Percentiles rank a stretch among this genome's conserved stretches.
Conservation (phyloP, 1,284 basidiomycete genomes). For the Ustilago crameri region DNA sequence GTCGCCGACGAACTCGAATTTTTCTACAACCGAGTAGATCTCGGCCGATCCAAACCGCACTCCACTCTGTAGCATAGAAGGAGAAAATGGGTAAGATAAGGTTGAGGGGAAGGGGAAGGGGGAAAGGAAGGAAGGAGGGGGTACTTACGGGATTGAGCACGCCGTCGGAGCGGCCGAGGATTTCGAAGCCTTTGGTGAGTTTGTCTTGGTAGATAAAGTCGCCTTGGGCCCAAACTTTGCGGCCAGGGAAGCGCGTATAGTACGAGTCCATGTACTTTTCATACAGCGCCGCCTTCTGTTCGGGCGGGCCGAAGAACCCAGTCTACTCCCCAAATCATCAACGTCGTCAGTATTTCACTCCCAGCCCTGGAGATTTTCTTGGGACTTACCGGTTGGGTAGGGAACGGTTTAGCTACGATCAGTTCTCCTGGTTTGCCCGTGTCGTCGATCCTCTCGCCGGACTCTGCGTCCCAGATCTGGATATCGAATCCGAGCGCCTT, state of each 20-base stretch:
- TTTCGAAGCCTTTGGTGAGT: slow-evolving; percentile 76
- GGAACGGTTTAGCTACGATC: slow-evolving; percentile 65
- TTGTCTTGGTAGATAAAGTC: slow-evolving; percentile 52
- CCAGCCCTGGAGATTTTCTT: no score
- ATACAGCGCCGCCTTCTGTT: slow-evolving; percentile 56
- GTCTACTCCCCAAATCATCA: slow-evolving; percentile 4
- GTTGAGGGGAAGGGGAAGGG: neutral
- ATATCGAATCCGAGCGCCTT: slow-evolving; percentile 65
- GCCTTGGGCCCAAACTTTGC: slow-evolving; percentile 55
- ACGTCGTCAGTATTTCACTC: neutral
- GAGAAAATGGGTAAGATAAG: neutral
- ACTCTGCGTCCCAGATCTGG: slow-evolving; percentile 52
- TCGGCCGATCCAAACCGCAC: slow-evolving; percentile 85
- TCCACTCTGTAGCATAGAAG: slow-evolving; percentile 70
- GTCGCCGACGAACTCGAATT: slow-evolving; percentile 59
- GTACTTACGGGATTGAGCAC: slow-evolving; percentile 72
- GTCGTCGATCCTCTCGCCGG: slow-evolving; percentile 48
- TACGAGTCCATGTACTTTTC: slow-evolving; percentile 67
- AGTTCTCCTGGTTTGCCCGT: slow-evolving; percentile 61
- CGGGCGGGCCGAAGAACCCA: slow-evolving; percentile 41
- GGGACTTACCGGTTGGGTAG: slow-evolving; percentile 66
- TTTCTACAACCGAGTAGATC: slow-evolving; percentile 79
- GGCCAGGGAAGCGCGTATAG: slow-evolving; percentile 57
- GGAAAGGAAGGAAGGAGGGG: neutral
- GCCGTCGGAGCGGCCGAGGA: slow-evolving; percentile 74